phyloP scores from a whole-genome alignment of 2,329 filamentous ascomycete genomes.

The Trichoderma sp. region DNA sequence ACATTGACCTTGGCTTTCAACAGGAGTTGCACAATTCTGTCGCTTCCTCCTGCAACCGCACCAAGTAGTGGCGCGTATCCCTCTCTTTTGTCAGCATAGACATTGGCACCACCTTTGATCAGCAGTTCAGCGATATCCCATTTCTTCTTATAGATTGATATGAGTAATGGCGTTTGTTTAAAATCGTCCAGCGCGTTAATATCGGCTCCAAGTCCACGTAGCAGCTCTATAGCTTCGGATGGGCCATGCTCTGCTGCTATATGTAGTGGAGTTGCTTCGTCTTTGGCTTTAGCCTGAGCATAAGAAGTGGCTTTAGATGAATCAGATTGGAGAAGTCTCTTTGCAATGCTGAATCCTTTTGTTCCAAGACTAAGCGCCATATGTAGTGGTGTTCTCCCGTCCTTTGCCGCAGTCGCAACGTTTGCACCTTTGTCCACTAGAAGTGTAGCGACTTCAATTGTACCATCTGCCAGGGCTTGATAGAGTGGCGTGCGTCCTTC shows the following conservation, averaged over 20 bases:
- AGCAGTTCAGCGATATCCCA: not conserved
- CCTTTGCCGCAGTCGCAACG: not conserved
- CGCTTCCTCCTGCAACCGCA: not conserved
- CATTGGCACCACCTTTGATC: not conserved
- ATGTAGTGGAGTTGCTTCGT: not conserved
- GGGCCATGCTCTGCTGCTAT: not conserved
- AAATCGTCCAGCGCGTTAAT: not conserved
- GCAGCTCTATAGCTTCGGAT: not conserved
- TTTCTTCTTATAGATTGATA: not conserved
- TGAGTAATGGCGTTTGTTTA: not conserved
- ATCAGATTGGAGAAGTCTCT: not conserved
- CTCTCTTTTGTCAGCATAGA: not conserved
- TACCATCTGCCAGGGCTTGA: not conserved
- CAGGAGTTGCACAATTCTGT: not conserved
- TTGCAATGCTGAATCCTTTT: not conserved
- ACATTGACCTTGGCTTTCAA: not conserved
- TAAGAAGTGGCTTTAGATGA: not conserved
- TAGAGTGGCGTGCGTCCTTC: not conserved
- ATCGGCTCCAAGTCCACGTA: not conserved
- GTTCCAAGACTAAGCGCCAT: not conserved
- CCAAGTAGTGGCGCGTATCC: not conserved
- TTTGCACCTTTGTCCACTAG: not conserved
- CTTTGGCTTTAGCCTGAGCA: not conserved
- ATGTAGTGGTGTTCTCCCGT: not conserved
- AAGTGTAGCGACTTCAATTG: not conserved